Conservation (phyloP, 2,329 filamentous ascomycete genomes). For the Penicillium sp. region DNA sequence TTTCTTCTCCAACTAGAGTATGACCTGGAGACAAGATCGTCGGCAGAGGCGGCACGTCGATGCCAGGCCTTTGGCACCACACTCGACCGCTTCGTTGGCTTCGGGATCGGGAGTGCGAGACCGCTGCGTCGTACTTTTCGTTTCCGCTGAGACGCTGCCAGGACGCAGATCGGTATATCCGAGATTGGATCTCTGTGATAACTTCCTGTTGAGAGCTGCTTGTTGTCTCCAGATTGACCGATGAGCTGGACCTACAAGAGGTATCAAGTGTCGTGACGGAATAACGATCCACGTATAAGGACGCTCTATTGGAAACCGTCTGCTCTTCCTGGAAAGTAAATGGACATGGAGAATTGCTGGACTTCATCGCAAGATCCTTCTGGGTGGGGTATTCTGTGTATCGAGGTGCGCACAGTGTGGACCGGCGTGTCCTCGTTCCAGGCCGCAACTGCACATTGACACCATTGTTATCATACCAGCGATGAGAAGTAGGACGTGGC, state of each 20-base stretch:
- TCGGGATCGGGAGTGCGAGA: slow-evolving; percentile 15
- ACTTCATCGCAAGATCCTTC: background rate
- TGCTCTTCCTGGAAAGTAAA: slow-evolving; percentile 1
- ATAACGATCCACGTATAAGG: slow-evolving; percentile 12
- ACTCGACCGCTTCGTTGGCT: slow-evolving; percentile 12
- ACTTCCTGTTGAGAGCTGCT: slow-evolving; percentile 1
- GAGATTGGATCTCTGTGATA: background rate
- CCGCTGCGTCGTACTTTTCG: background rate
- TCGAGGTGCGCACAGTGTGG: slow-evolving; percentile 25
- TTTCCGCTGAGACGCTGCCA: slow-evolving; percentile 5
- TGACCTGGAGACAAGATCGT: slow-evolving; percentile 20
- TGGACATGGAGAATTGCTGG: background rate
- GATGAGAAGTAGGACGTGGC: slow-evolving; percentile 10
- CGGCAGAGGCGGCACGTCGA: slow-evolving; percentile 22
- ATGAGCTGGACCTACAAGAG: slow-evolving; percentile 1
- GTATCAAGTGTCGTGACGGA: slow-evolving; percentile 7
- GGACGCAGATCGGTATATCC: slow-evolving; percentile 12
- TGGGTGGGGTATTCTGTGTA: slow-evolving; percentile 20
- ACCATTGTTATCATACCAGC: slow-evolving; percentile 17
- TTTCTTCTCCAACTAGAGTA: slow-evolving; percentile 2
- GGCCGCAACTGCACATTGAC: slow-evolving; percentile 5
- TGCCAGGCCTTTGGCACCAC: slow-evolving; percentile 18
- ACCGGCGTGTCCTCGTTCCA: slow-evolving; percentile 15
- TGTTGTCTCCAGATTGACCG: slow-evolving; percentile 3
- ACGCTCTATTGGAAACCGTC: slow-evolving; percentile 2